Evolutionary conservation across 2,329 filamentous ascomycete species (phyloP), one percentile per base, ranked within the genome.

Genomic region (Pyricularia sp.): DNA sequence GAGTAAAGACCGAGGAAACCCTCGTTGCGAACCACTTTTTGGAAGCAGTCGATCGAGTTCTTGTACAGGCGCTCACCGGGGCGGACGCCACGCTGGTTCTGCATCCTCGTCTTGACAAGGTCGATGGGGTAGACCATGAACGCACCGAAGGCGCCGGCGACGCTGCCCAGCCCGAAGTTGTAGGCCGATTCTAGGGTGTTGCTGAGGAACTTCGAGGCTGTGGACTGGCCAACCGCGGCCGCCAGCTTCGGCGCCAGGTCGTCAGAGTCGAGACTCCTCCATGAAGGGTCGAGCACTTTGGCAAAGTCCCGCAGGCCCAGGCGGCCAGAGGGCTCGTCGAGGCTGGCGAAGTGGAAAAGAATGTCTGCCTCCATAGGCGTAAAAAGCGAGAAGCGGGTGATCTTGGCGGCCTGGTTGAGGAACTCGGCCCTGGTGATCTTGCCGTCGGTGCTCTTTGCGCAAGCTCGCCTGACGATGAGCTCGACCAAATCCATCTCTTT

Each of bases 121-220:
- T 99, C 94, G 73, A 99, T 97, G 28, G 94, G 94, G 75, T 99
- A 99, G 64, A 99, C 94, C 91, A 99, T 97, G 75, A 99, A 97
- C 13, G 94, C 94, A 75, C 94, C 94, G 74, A 99, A 99, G 10
- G 94, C 94, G 77, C 94, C 94, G 8, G 94, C 94, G 70, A 96
- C 70, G 74, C 90, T 92, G 66, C 94, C 94, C 7, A 99, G 85
- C 3, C 80, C 86, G 74, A 99, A 99, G 81, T 96, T 93, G 76
- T 97, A 96, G 1, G 82, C 84, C 1, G 93, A 96, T 73, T 93
- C 89, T 16, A 90, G 76, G 35, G 91, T 73, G 65, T 84, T 79
- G 68, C 86, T 78, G 19, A 96, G 70, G 67, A 92, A 70, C 66
- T 82, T 78, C 70, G 82, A 78, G 12, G 83, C 79, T 35, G 76